These are phyloP conservation scores for Torulaspora globosa DNA, from an alignment of 1,139 yeast species.

Conservation along the genomic window DNA sequence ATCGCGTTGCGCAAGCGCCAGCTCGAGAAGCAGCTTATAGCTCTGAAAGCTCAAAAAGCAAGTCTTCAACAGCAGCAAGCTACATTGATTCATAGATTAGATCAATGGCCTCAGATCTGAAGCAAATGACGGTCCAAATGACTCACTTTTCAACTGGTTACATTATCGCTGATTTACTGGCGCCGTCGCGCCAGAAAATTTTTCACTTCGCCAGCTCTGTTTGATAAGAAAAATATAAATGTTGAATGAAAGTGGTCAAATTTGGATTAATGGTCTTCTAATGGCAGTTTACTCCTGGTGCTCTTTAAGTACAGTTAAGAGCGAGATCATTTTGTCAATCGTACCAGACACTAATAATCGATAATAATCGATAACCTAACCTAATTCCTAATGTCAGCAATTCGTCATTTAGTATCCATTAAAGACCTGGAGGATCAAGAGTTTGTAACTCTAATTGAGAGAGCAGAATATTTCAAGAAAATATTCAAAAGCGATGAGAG, in stretches of 20 bases:
- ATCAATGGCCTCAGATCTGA: background rate
- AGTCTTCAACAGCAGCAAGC: constrained; percentile 5
- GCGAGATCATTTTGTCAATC: constrained; percentile 20
- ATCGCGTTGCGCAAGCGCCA: constrained; percentile 7
- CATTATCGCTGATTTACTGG: background rate
- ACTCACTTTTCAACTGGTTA: background rate
- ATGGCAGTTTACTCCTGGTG: constrained; percentile 10
- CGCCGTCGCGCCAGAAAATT: constrained; percentile 1
- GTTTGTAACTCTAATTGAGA: constrained; percentile 59
- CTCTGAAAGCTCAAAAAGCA: constrained; percentile 4
- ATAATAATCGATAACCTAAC: background rate
- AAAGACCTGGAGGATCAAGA: constrained; percentile 70
- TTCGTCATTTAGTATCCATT: constrained; percentile 74
- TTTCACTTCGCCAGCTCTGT: background rate
- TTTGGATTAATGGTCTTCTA: background rate
- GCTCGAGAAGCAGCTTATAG: constrained; percentile 5
- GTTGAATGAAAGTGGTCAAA: constrained; percentile 3
- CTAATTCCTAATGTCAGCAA: constrained; percentile 5
- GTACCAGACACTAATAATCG: background rate
- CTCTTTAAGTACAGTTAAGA: constrained; percentile 32
- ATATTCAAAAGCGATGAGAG: constrained; percentile 50
- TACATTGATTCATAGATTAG: background rate
- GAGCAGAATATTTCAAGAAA: constrained; percentile 60
- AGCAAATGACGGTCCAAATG: background rate
- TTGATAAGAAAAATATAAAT: constrained; percentile 1